Base-by-base conservation (phyloP, 768 basidiomycete species). In the Suillus tomentosus region DNA sequence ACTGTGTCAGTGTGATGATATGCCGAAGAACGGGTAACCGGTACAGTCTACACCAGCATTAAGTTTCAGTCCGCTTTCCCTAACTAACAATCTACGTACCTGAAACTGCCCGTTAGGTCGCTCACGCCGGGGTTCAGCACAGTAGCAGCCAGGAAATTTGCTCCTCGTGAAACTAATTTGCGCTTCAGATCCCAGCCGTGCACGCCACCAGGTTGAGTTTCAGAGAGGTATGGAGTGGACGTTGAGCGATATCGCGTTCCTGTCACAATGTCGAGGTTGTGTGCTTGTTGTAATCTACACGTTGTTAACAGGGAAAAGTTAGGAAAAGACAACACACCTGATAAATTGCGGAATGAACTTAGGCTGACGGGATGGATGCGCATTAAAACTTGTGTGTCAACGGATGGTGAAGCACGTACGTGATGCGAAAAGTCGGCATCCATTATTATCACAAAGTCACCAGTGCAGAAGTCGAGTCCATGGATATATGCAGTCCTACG, bases 381-480 rank as follows among this genome's bases (percentile, higher is more conserved):
- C 27, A 39, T 50, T 19, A 58, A 11, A 58, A 27, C n/a, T 39
- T 27, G 55, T 22, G 7, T 9, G 6, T 36, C 19, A 13, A 42
- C 19, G 17, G 3, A 42, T 58, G 11, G 27, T 8, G 36, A 59
- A 57, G n/a, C 22, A 78, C 90, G 53, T 78, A 94, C 94, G 69
- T 96, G 95, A 72, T 96, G 95, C 6, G 94, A 95, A 77, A 96
- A 95, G 78, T 96, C 95, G 59, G 95, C 95, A 70, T 96, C 95
- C 95, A 96, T 96, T 74, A 96, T 96, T 72, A 96, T 92, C 24
- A 95, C 93, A 78, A 95, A 96, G 76, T 94, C 92, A 10, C 95
- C 95, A 0, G 89, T 89, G 69, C 90, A 91, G 76, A 92, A 96
- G 69, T 93, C 89, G 56, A 96, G 81, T 14, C 95, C 95, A 72